Percentiles rank a stretch among this genome's conserved stretches.
These are phyloP conservation scores for Pichia sp. DNA, from an alignment of 1,139 yeast genomes.

Conservation along the genomic window DNA sequence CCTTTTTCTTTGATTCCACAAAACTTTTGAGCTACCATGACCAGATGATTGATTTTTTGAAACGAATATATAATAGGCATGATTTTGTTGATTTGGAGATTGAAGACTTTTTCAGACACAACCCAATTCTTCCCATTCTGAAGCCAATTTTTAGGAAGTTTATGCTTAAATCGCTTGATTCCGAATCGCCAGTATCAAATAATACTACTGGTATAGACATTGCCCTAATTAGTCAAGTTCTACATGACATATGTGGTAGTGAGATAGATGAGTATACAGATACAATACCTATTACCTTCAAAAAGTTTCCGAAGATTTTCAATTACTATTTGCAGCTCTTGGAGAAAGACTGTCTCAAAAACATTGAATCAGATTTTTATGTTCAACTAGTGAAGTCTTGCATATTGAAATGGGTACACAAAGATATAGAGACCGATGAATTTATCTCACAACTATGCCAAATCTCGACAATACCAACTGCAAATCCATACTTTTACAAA, in stretches of 20 bases:
- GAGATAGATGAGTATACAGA: neutral
- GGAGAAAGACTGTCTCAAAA: slow-evolving; percentile 10
- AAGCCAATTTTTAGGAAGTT: slow-evolving; percentile 16
- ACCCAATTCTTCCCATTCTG: slow-evolving; percentile 24
- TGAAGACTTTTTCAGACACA: slow-evolving; percentile 19
- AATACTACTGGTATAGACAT: slow-evolving; percentile 1
- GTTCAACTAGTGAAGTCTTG: slow-evolving; percentile 15
- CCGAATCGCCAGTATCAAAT: neutral
- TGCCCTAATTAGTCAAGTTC: slow-evolving; percentile 1
- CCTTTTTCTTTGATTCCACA: slow-evolving; percentile 8
- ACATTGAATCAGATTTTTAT: slow-evolving; percentile 19
- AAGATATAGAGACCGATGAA: slow-evolving; percentile 9
- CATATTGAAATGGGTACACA: slow-evolving; percentile 17
- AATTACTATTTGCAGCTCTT: slow-evolving; percentile 17
- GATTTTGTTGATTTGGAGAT: slow-evolving; percentile 10
- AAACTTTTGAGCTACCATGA: slow-evolving; percentile 16
- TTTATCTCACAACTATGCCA: slow-evolving; percentile 13
- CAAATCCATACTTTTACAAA: slow-evolving; percentile 15
- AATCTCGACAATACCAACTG: slow-evolving; percentile 17
- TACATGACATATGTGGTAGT: slow-evolving; percentile 1
- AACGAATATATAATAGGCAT: slow-evolving; percentile 16
- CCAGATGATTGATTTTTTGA: slow-evolving; percentile 19
- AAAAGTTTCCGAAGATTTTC: slow-evolving; percentile 21
- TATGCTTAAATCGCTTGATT: neutral
- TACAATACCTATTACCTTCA: too few species aligned